A percentile compares a stretch with the other conserved stretches of the same genome.
Conservation (phyloP, 1,284 basidiomycete genomes). For the Trametes hirsuta region DNA sequence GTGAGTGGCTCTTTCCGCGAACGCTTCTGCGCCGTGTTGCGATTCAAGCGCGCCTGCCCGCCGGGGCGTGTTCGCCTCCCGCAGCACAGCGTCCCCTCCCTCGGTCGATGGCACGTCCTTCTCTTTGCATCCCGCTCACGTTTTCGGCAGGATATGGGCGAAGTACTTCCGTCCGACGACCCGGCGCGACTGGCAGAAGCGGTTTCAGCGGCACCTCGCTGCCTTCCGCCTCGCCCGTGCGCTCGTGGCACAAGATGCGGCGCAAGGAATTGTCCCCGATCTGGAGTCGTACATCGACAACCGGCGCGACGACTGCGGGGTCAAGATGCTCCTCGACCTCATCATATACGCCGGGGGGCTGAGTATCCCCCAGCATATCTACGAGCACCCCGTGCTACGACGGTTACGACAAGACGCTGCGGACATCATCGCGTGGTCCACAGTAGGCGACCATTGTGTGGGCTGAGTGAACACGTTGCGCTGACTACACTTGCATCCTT, state of each 20-base stretch:
- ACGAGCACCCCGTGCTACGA: constrained; percentile 36
- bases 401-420: constrained; percentile 43
- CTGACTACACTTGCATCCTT: not conserved
- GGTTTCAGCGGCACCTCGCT: constrained; percentile 35
- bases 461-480: not conserved
- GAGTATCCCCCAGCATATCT: constrained; percentile 38
- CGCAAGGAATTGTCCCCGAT: constrained; percentile 38
- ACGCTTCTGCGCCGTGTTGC: not conserved
- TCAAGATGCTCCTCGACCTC: constrained; percentile 54
- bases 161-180: constrained; percentile 23
- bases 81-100: not conserved
- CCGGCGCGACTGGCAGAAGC: constrained; percentile 31
- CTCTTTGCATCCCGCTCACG: too few species aligned
- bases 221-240: constrained; percentile 33
- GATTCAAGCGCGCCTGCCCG: not conserved
- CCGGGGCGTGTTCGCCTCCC: constrained; percentile 2
- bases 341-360: constrained; percentile 57
- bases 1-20: constrained; percentile 23
- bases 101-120: too few species aligned
- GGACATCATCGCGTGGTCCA: constrained; percentile 51
- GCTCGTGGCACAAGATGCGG: constrained; percentile 28
- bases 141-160: constrained; percentile 20
- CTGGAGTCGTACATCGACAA: constrained; percentile 50
- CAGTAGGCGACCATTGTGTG: constrained; percentile 39
- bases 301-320: constrained; percentile 51